Base-by-base conservation (phyloP, 1,139 yeast species). In the Nakaseomyces sp. region DNA sequence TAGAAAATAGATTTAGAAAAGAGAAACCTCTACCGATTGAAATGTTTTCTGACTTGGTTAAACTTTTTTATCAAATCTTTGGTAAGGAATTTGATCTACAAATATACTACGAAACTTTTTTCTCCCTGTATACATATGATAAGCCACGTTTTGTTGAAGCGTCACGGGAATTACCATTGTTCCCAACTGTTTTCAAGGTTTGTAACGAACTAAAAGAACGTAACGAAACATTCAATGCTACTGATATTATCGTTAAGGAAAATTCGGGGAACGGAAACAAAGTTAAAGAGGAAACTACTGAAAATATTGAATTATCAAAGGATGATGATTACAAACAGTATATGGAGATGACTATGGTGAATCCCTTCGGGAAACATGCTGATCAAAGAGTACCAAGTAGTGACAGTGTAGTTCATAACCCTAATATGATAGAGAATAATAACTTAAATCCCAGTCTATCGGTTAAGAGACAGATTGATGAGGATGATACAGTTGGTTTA, bases 271-370 rank as follows among this genome's bases (percentile, higher is more conserved):
- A 19, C 5, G 41, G 22, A 32, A 32, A 29, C 10, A 32, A 10
- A 29, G 40, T 32, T 13, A 40, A 48, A 40, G 16, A 49, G 43
- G 40, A 48, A 50, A 3, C 46, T 50, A 40, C 49, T 50, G 40
- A 44, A 10, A 30, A 48, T 48, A 13, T 25, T 2, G 47, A 52
- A 12, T 51, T 50, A 13, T 54, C 56, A 37, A 48, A 47, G 8
- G 57, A 51, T 31, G 50, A 43, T 17, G 28, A 44, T 4, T 29
- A 58, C 17, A 51, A 53, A 31, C 53, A 46, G 8, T 51, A 54
- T 20, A 48, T 58, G 41, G 69, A 67, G 37, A 66, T 67, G 64
- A 66, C 71, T 0, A 67, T 66, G 70, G 66, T 67, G 15, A 66
- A 66, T 35, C 69, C 70, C 3, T 54, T 60, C 36, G 35, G 22